Conservation (phyloP, 2,329 filamentous ascomycete genomes). For the Blastomyces gilchristii region DNA sequence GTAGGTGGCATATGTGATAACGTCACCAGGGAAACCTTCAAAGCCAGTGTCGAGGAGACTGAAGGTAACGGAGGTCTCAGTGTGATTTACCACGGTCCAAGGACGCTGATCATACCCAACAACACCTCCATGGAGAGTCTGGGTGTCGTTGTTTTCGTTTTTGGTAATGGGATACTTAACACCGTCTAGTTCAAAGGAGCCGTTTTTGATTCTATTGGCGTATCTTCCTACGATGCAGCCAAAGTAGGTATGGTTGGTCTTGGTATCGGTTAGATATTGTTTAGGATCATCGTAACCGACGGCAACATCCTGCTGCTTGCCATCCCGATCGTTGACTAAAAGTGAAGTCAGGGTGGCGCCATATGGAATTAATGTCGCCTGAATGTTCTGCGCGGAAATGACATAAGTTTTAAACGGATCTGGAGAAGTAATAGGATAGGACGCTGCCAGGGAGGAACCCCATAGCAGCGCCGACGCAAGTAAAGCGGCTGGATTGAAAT, state of each 20-base stretch:
- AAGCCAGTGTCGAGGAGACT: constrained; percentile 35
- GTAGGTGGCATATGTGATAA: constrained; percentile 39
- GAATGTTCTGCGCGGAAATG: constrained; percentile 39
- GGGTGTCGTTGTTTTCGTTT: constrained; percentile 42
- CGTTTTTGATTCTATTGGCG: constrained; percentile 48
- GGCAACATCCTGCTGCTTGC: constrained; percentile 40
- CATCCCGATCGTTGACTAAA: constrained; percentile 42
- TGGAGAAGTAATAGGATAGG: constrained; percentile 6
- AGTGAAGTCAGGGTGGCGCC: constrained; percentile 40
- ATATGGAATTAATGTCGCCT: constrained; percentile 40
- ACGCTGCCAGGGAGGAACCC: not conserved
- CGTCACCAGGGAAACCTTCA: constrained; percentile 38
- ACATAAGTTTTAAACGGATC: constrained; percentile 36
- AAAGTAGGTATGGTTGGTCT: constrained; percentile 41
- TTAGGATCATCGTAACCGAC: constrained; percentile 42
- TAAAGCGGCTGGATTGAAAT: constrained; percentile 1
- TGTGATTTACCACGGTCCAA: constrained; percentile 39
- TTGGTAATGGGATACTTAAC: constrained; percentile 39
- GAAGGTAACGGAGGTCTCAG: constrained; percentile 37
- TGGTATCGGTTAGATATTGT: constrained; percentile 36
- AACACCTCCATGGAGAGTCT: constrained; percentile 44
- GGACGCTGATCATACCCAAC: constrained; percentile 41
- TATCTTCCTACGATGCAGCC: constrained; percentile 43
- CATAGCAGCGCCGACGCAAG: constrained; percentile 1
- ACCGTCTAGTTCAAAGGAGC: constrained; percentile 43